Percentiles rank a stretch among this genome's conserved stretches.
Evolutionary conservation across 768 basidiomycete species (phyloP).

Genomic region (Vararia minispora): DNA sequence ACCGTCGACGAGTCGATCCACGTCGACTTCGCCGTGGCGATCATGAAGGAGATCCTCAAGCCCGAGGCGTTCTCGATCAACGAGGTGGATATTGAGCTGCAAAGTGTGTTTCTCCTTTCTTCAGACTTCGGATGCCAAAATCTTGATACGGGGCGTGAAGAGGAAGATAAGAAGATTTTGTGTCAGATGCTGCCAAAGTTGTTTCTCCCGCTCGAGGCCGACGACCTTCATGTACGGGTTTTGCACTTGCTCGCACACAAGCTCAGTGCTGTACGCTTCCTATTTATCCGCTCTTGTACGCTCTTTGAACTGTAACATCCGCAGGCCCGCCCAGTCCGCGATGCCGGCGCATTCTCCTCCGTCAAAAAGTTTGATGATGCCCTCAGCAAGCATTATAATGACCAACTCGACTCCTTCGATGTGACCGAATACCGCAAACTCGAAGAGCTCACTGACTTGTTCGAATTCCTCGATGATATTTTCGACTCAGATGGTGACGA

Average conservation of each 20-base stretch:
- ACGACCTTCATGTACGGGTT: constrained; percentile 55
- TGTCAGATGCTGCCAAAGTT: constrained; percentile 37
- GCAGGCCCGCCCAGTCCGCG: constrained; percentile 47
- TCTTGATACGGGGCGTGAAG: constrained; percentile 17
- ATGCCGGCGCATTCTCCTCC: constrained; percentile 56
- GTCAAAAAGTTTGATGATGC: constrained; percentile 56
- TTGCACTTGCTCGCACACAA: constrained; percentile 52
- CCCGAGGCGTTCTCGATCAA: too few species aligned
- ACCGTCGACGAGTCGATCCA: constrained; percentile 33
- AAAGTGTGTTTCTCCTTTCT: background rate
- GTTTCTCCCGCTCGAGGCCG: constrained; percentile 58
- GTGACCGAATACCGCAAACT: constrained; percentile 63
- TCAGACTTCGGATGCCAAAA: background rate
- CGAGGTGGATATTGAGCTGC: constrained; percentile 39
- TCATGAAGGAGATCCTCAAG: constrained; percentile 39
- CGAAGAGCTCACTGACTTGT: constrained; percentile 49
- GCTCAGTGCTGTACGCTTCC: constrained; percentile 37
- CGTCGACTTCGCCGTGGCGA: constrained; percentile 42
- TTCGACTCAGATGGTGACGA: constrained; percentile 53
- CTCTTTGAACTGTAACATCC: background rate
- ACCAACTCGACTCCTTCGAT: constrained; percentile 58
- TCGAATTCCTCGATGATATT: constrained; percentile 63
- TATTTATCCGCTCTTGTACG: background rate
- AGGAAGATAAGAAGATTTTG: constrained; percentile 36
- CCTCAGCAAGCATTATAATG: constrained; percentile 61